Conservation (phyloP, 257 asterid genomes). For the Penstemon newberryi region DNA sequence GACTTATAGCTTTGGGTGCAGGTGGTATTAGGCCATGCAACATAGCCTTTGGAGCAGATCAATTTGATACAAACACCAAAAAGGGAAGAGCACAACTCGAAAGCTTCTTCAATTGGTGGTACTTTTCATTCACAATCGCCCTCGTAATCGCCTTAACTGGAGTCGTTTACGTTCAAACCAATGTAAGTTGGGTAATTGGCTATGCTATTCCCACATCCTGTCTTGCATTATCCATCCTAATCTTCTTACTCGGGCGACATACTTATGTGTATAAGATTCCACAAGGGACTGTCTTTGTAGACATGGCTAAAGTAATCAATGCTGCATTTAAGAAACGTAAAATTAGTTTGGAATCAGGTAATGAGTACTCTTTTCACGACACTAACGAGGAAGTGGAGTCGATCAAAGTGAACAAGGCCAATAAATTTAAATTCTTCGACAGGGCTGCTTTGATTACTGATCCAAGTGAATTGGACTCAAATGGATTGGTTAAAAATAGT, state of each 20-base stretch:
- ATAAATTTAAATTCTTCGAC: constrained; percentile 46
- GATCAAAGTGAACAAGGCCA: not conserved
- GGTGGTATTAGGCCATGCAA: constrained; percentile 85
- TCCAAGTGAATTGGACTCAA: constrained; percentile 40
- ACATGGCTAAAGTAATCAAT: constrained; percentile 52
- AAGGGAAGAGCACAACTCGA: constrained; percentile 66
- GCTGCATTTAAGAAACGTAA: constrained; percentile 53
- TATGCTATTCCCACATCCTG: constrained; percentile 75
- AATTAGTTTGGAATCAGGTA: constrained; percentile 6
- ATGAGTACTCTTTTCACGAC: constrained; percentile 29
- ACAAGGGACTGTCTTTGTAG: constrained; percentile 54
- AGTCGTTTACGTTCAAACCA: constrained; percentile 73
- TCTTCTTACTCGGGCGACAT: constrained; percentile 60
- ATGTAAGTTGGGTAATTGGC: constrained; percentile 73
- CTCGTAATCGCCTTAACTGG: constrained; percentile 65
- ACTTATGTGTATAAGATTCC: constrained; percentile 47
- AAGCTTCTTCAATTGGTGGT: constrained; percentile 94
- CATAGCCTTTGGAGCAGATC: constrained; percentile 93
- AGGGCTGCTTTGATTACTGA: constrained; percentile 60
- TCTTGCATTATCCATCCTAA: constrained; percentile 46
- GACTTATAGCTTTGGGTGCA: constrained; percentile 66
- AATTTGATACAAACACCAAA: constrained; percentile 65
- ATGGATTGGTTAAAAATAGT: constrained; percentile 37
- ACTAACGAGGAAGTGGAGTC: constrained; percentile 24
- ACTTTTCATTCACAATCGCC: constrained; percentile 72